These are phyloP conservation scores for Blastocystis sp. DNA, from an alignment of 352 stramenopile genomes.

Conservation along the genomic window DNA sequence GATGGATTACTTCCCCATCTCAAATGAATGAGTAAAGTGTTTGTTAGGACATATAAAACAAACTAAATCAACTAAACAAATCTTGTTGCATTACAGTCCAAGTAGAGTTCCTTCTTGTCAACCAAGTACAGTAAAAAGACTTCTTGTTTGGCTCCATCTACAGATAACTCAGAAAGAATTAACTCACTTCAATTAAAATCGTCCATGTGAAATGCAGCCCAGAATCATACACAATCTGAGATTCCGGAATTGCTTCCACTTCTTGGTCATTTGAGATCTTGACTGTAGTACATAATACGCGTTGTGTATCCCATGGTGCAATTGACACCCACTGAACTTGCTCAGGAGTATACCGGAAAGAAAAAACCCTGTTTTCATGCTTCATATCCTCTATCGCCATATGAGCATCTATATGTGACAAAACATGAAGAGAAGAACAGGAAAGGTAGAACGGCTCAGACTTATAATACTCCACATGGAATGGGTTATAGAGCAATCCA, in stretches of 20 bases:
- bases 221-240: neutral
- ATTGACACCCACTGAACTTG: neutral
- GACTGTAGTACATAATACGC: neutral
- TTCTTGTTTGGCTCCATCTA: neutral
- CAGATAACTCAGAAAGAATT: neutral
- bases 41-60: neutral
- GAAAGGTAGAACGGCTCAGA: neutral
- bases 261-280: neutral
- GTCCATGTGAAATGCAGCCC: neutral
- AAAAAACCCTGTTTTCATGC: neutral
- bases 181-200: neutral
- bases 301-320: neutral
- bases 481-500: neutral
- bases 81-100: neutral
- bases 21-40: neutral
- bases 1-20: slow-evolving; percentile 69
- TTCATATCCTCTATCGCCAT: neutral
- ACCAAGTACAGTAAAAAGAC: neutral
- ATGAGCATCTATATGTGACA: neutral
- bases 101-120: neutral
- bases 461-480: neutral
- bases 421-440: neutral
- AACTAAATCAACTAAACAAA: neutral
- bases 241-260: neutral
- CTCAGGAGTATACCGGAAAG: neutral